Conservation (phyloP, 148 eudicot genomes). For the Cornus kousa region DNA sequence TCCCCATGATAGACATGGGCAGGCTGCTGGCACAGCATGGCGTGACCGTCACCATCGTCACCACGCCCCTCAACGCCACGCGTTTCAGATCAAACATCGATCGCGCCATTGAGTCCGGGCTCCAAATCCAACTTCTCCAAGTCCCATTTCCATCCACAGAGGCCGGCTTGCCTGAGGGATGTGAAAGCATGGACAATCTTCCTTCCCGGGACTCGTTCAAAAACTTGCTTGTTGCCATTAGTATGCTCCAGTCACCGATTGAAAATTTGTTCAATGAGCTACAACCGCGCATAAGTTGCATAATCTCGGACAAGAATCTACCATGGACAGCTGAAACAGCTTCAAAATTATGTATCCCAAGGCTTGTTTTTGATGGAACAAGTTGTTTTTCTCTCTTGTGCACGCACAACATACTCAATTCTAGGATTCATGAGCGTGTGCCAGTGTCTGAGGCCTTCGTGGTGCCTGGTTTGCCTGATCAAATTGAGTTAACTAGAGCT, state of each 20-base stretch:
- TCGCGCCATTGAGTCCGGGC: conserved; percentile 18
- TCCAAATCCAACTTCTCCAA: conserved; percentile 21
- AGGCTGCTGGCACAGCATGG: conserved; percentile 33
- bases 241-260: conserved; percentile 25
- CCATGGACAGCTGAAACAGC: conserved; percentile 41
- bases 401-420: conserved; percentile 17
- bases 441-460: conserved; percentile 18
- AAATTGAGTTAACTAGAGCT: conserved; percentile 18
- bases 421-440: conserved; percentile 11
- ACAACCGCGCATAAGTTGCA: conserved; percentile 35
- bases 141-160: conserved; percentile 32
- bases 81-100: conserved; percentile 21
- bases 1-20: conserved; percentile 49
- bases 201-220: too few species aligned
- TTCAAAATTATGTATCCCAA: conserved; percentile 27
- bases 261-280: conserved; percentile 26
- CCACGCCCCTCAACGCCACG: conserved; percentile 36
- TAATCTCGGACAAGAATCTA: conserved; percentile 38
- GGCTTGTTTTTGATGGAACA: conserved; percentile 39
- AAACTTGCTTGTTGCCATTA: too few species aligned
- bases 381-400: conserved; percentile 39
- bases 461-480: conserved; percentile 19
- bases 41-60: conserved; percentile 32
- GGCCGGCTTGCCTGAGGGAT: conserved; percentile 37
- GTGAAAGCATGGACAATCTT: conserved; percentile 36